Conservation (phyloP, 805 yeast genomes). For the Candida fluviatilis region DNA sequence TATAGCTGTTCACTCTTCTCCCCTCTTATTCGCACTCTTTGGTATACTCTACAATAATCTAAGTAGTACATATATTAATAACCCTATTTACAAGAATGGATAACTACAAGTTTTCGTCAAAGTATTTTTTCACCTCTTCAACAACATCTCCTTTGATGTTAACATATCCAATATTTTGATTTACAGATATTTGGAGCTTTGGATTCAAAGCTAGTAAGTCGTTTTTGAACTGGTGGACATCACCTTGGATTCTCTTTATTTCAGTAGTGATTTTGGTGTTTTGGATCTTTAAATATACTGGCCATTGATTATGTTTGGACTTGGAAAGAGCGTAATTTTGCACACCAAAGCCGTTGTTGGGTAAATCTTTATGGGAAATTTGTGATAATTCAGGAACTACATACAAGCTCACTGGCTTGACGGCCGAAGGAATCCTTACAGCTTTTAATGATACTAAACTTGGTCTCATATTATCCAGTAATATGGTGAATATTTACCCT, state of each 20-base stretch:
- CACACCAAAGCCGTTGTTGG: constrained; percentile 31
- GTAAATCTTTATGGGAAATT: constrained; percentile 20
- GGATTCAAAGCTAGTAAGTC: constrained; percentile 57
- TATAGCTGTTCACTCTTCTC: too few relatives aligned
- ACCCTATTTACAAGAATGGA: constrained; percentile 3
- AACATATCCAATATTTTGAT: constrained; percentile 30
- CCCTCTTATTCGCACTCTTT: too few relatives aligned
- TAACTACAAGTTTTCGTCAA: constrained; percentile 14
- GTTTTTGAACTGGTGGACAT: constrained; percentile 56
- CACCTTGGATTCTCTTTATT: constrained; percentile 67
- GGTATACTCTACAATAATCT: neutral
- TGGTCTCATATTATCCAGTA: constrained; percentile 20
- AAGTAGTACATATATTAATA: neutral
- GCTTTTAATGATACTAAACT: constrained; percentile 18
- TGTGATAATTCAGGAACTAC: constrained; percentile 26
- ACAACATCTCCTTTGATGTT: constrained; percentile 40
- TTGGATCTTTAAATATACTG: constrained; percentile 72
- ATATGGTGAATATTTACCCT: neutral
- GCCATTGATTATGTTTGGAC: constrained; percentile 64
- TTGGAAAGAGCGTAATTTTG: constrained; percentile 43
- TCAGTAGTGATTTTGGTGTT: constrained; percentile 69
- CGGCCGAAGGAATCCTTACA: constrained; percentile 15
- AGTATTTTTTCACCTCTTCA: constrained; percentile 23
- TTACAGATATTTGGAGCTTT: constrained; percentile 37
- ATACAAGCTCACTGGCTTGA: constrained; percentile 14